Base-by-base conservation (phyloP, 306 rosid genomes). In the Macrotyloma uniflorum region DNA sequence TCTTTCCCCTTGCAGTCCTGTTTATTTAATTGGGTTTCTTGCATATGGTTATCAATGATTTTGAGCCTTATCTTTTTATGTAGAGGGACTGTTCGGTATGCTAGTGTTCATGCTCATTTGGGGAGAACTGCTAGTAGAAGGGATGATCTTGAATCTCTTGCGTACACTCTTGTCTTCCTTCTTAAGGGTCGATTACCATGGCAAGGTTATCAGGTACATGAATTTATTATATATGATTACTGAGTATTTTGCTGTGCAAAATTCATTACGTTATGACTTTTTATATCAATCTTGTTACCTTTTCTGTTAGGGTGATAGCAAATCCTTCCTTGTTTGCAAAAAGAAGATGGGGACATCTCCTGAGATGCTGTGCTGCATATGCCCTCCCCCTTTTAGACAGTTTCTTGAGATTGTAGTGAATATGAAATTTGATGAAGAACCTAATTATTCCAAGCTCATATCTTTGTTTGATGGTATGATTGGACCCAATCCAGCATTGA, bases 71-170 rank as follows among this genome's bases (percentile, higher is more conserved):
- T 20, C 24, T 70, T 57, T 63, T 57, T 71, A 28, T 65, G 72
- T 67, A 94, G 98, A 82, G 98, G 97, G 80, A 94, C 98, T 36
- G 97, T 94, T 63, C 92, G 98, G 72, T 94, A 94, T 71, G 98
- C 98, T 61, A 94, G 98, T 71, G 98, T 94, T 63, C 98, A 94
- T 78, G 98, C 97, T 69, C 98, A 94, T 81, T 81, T 92, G 85
- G 97, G 98, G 85, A 90, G 98, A 92, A 92, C 98, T 76, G 96
- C 98, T 45, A 94, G 98, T 75, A 90, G 98, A 92, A 89, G 98
- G 85, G 98, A 94, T 63, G 97, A 94, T 86, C 97, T 94, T 46
- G 97, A 94, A 80, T 94, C 98, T 45, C 97, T 94, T 79, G 98
- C 98, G 16, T 94, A 92, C 83, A 92, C 98, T 43, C 93, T 94